Percentiles rank a stretch among this genome's conserved stretches.
Conservation (phyloP, 345 rosid genomes). For the Salix dunnii region DNA sequence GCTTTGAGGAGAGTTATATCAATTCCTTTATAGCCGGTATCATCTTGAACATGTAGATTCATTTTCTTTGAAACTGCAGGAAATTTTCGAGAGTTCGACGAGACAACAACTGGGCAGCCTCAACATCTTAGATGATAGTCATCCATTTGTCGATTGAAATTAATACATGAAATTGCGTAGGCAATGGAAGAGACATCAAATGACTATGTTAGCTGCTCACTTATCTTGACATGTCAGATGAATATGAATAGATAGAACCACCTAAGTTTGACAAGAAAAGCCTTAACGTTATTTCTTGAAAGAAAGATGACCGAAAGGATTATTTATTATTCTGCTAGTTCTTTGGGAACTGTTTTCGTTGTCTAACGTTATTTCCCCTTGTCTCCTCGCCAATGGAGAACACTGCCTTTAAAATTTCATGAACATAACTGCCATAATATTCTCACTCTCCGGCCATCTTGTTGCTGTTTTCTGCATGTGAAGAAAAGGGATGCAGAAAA, state of each 20-base stretch:
- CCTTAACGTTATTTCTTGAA: no score
- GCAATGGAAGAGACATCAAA: neutral
- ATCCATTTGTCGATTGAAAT: neutral
- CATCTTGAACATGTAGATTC: neutral
- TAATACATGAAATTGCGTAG: neutral
- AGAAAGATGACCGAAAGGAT: neutral
- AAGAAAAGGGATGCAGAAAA: neutral
- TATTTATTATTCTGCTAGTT: neutral
- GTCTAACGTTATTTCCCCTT: neutral
- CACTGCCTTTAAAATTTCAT: neutral
- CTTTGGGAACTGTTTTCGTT: neutral
- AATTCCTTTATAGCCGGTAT: neutral
- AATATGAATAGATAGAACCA: neutral
- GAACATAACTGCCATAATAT: neutral
- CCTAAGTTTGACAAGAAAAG: no score
- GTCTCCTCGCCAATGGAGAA: neutral
- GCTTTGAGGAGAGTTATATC: no score
- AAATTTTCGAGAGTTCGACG: neutral
- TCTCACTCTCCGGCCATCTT: neutral
- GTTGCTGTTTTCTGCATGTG: neutral
- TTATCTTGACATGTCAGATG: neutral
- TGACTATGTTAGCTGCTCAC: neutral
- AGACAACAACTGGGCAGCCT: neutral
- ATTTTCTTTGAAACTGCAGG: neutral
- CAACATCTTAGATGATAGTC: neutral